Evolutionary conservation across 441 rosid genomes (phyloP).

Genomic region (Erodium texanum): DNA sequence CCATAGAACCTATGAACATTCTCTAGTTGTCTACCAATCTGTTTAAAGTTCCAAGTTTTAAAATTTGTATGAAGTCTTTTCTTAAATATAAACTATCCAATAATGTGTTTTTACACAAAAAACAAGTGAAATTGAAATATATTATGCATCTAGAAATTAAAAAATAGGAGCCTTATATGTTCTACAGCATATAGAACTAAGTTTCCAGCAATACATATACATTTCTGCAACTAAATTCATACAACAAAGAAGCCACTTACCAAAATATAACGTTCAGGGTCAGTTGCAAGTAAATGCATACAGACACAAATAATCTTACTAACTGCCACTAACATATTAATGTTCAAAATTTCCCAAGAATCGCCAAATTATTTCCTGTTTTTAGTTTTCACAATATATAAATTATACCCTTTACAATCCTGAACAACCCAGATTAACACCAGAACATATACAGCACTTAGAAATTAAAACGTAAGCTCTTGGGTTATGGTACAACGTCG

Average conservation of each 20-base stretch:
- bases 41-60: not conserved
- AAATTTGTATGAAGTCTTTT: no score
- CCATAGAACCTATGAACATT: no score
- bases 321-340: not conserved
- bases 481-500: no score
- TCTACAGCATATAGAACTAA: constrained; percentile 8
- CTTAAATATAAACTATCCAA: no score
- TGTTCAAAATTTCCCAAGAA: no score
- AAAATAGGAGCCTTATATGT: no score
- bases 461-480: not conserved
- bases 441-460: not conserved
- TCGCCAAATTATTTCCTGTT: not conserved
- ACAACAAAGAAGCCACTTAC: not conserved
- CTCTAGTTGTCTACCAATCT: not conserved
- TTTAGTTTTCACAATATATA: not conserved
- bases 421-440: not conserved
- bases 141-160: no score
- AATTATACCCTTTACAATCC: not conserved
- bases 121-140: no score
- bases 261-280: not conserved
- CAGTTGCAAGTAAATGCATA: not conserved
- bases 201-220: no score
- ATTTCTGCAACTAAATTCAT: no score
- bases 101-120: no score
- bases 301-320: not conserved